Conservation (phyloP, 176 grass and related monocot species). For the Dactylis glomerata region DNA sequence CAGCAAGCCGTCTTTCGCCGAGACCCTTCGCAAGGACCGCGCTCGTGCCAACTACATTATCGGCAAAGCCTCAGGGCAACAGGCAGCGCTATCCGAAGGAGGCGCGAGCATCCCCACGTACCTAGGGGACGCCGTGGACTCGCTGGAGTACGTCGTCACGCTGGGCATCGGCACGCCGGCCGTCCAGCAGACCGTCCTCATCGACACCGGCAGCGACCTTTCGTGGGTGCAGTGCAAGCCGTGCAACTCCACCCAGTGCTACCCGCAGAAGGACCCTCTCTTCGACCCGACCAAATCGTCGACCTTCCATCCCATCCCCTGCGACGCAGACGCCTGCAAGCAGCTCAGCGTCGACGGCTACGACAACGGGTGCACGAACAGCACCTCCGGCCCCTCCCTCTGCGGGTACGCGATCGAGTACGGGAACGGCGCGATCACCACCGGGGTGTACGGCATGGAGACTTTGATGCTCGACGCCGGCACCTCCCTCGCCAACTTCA, state of each 20-base stretch:
- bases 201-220: slow-evolving; percentile 80
- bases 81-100: background rate
- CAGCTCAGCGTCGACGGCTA: background rate
- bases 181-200: slow-evolving; percentile 18
- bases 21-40: background rate
- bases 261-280: slow-evolving; percentile 34
- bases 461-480: slow-evolving; percentile 26
- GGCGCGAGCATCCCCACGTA: slow-evolving; percentile 13
- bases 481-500: slow-evolving; percentile 12
- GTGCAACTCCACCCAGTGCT: slow-evolving; percentile 32
- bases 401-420: slow-evolving; percentile 20
- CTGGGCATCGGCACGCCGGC: slow-evolving; percentile 29
- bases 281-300: slow-evolving; percentile 23
- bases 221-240: slow-evolving; percentile 83
- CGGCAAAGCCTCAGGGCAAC: background rate
- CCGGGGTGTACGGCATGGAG: slow-evolving; percentile 48
- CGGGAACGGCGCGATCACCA: slow-evolving; percentile 17
- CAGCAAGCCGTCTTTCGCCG: background rate
- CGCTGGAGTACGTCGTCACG: slow-evolving; percentile 38
- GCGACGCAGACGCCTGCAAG: background rate
- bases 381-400: background rate
- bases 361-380: background rate
- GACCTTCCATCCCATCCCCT: background rate
- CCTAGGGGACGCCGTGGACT: slow-evolving; percentile 21
- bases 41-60: background rate